Conservation (phyloP, 139 green algal species). For the Trebouxia sp. region DNA sequence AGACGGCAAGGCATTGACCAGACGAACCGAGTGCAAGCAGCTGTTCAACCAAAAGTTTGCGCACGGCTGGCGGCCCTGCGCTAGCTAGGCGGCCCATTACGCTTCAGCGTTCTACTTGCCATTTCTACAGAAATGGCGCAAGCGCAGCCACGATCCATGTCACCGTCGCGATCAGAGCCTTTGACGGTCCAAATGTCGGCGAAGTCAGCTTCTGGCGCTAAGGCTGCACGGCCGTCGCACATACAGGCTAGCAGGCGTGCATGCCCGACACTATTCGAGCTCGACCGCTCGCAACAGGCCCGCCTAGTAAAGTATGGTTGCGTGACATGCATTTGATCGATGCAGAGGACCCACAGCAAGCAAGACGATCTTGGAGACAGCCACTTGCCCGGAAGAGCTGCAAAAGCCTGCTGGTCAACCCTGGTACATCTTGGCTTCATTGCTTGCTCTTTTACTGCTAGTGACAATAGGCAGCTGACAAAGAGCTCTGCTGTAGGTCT, state of each 20-base stretch:
- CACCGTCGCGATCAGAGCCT: constrained; percentile 1
- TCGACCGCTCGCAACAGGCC: background rate
- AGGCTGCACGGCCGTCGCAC: background rate
- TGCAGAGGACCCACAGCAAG: background rate
- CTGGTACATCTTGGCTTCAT: background rate
- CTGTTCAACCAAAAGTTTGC: no score
- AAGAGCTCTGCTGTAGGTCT: no score
- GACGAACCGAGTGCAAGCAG: no score
- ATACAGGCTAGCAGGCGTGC: background rate
- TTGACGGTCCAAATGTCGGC: background rate
- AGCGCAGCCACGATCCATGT: background rate
- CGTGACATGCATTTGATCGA: no score
- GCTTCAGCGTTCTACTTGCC: no score
- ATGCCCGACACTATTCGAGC: background rate
- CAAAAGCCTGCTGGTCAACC: background rate
- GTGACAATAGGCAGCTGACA: background rate
- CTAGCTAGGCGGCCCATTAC: no score
- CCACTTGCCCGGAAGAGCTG: background rate
- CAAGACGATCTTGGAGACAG: constrained; percentile 7
- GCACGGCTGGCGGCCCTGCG: no score
- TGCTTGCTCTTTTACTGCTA: background rate
- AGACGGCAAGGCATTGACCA: no score
- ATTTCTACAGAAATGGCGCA: no score
- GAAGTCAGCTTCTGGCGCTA: background rate
- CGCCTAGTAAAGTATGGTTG: no score